Conservation (phyloP, 805 yeast species). For the Kluyveromyces aestuarii region DNA sequence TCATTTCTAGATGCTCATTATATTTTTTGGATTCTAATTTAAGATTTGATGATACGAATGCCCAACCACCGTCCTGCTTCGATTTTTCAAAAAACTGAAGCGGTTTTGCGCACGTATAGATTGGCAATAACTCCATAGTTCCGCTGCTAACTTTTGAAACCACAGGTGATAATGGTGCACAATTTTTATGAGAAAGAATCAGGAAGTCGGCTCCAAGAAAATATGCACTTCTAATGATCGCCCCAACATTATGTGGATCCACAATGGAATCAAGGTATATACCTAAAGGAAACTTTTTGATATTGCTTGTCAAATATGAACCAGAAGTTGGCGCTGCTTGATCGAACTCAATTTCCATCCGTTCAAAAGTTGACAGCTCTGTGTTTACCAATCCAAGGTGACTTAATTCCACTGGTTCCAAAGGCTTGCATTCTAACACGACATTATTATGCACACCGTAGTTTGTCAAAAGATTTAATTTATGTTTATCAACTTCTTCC, state of each 20-base stretch:
- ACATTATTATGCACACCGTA: constrained; percentile 77
- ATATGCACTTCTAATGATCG: constrained; percentile 69
- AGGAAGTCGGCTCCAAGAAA: constrained; percentile 78
- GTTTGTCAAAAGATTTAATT: constrained; percentile 49
- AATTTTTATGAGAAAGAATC: constrained; percentile 56
- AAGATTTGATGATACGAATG: constrained; percentile 52
- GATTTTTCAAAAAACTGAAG: constrained; percentile 51
- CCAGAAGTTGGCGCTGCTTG: constrained; percentile 17
- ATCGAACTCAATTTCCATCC: constrained; percentile 5
- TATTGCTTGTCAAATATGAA: constrained; percentile 19
- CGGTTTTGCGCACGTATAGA: constrained; percentile 52
- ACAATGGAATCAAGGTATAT: constrained; percentile 68
- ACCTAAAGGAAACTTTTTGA: constrained; percentile 50
- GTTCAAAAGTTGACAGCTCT: constrained; percentile 9
- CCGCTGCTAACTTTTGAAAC: constrained; percentile 81
- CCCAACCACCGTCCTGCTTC: constrained; percentile 54
- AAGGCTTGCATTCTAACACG: constrained; percentile 53
- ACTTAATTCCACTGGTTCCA: constrained; percentile 17
- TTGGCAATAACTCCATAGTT: constrained; percentile 63
- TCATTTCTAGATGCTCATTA: constrained; percentile 31
- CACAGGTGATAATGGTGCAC: constrained; percentile 68
- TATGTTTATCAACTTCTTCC: constrained; percentile 30
- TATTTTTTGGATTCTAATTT: constrained; percentile 26
- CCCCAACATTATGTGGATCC: constrained; percentile 86
- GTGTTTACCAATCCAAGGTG: constrained; percentile 24